Evolutionary conservation across 2,329 filamentous ascomycete genomes (phyloP).

Genomic region (Parastagonospora nodorum): DNA sequence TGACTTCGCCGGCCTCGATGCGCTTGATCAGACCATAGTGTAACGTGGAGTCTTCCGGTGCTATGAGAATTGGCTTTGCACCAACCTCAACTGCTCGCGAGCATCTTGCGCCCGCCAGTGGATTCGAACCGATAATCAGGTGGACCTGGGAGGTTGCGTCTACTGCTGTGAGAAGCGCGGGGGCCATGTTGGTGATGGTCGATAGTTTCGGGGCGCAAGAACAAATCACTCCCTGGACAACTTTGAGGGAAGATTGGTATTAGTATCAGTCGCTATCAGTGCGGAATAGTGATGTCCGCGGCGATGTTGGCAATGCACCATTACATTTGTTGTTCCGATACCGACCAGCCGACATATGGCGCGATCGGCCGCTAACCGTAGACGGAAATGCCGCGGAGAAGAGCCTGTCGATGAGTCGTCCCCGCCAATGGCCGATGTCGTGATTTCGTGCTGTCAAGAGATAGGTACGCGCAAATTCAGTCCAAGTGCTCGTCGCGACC

Average conservation of each 20-base stretch:
- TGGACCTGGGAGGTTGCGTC: constrained; percentile 75
- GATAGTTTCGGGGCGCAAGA: constrained; percentile 2
- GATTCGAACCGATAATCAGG: constrained; percentile 82
- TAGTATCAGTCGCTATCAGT: constrained; percentile 10
- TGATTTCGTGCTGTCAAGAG: constrained; percentile 13
- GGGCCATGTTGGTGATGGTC: constrained; percentile 43
- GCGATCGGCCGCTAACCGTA: constrained; percentile 26
- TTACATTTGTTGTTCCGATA: constrained; percentile 38
- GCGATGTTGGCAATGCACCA: constrained; percentile 18
- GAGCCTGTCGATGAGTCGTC: constrained; percentile 5
- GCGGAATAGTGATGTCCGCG: constrained; percentile 12
- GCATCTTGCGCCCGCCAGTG: constrained; percentile 84
- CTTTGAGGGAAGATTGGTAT: constrained; percentile 3
- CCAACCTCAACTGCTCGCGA: constrained; percentile 79
- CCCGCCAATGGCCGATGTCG: constrained; percentile 13
- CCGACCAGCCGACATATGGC: constrained; percentile 33
- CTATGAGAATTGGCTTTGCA: constrained; percentile 78
- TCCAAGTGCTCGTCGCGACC: constrained; percentile 58
- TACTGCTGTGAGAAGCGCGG: constrained; percentile 72
- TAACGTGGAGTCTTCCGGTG: constrained; percentile 66
- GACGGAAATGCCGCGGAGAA: constrained; percentile 27
- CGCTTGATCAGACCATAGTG: constrained; percentile 66
- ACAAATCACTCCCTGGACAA: not conserved
- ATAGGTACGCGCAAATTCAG: constrained; percentile 16
- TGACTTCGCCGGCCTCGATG: constrained; percentile 68